Evolutionary conservation across 129 eudicot genomes (phyloP).

Genomic region (Lactuca saligna): DNA sequence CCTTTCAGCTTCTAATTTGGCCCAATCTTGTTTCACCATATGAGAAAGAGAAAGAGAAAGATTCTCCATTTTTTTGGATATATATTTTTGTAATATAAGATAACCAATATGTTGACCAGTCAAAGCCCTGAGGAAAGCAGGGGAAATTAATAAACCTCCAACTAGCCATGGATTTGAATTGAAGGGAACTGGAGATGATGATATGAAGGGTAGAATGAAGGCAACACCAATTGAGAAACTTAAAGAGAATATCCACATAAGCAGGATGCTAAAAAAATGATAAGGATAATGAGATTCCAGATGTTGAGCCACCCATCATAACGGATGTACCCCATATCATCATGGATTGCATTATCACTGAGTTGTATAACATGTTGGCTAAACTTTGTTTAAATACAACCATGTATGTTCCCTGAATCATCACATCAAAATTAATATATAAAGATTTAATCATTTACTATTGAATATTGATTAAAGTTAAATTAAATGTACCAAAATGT

Average conservation of each 20-base stretch:
- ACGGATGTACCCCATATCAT: conserved; percentile 72
- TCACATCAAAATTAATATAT: conserved; percentile 9
- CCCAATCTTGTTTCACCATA: conserved; percentile 44
- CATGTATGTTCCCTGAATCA: conserved; percentile 83
- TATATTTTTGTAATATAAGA: conserved; percentile 40
- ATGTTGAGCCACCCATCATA: conserved; percentile 76
- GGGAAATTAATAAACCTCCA: conserved; percentile 66
- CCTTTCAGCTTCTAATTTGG: conserved; percentile 87
- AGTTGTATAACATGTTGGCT: conserved; percentile 77
- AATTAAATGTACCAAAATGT: conserved; percentile 64
- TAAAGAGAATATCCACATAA: conserved; percentile 79
- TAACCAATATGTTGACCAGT: conserved; percentile 85
- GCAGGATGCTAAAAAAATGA: conserved; percentile 63
- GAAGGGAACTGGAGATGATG: conserved; percentile 73
- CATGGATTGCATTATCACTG: conserved; percentile 72
- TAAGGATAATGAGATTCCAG: conserved; percentile 54
- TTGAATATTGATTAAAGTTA: too few relatives aligned
- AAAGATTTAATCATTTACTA: too few relatives aligned
- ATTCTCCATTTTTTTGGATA: conserved; percentile 5
- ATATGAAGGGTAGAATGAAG: conserved; percentile 56
- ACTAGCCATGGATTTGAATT: conserved; percentile 75
- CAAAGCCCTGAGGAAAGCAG: conserved; percentile 90
- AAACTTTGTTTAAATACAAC: conserved; percentile 65
- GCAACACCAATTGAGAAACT: conserved; percentile 58
- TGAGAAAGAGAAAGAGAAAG: conserved; percentile 26